Base-by-base conservation (phyloP, 805 yeast genomes). In the Hanseniaspora vineae region DNA sequence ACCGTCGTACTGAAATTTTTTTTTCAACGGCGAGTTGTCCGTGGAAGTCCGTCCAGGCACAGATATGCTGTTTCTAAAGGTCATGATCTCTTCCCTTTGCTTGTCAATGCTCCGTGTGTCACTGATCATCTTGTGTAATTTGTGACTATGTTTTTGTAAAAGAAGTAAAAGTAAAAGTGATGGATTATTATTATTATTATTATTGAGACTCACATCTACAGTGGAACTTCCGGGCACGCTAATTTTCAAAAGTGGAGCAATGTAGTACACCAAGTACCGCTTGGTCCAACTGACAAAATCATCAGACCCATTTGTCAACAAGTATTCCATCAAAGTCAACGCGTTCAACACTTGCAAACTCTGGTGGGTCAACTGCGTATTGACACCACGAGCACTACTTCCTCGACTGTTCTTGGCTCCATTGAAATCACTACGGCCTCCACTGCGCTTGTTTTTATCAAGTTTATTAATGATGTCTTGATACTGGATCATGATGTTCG, bases 301-400 rank as follows among this genome's bases (percentile, higher is more conserved):
- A 29, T 56, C 58, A 0, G 81, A 74, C 0, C 84, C 84, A 37
- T 76, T 72, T 49, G 77, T 72, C 17, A 77, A 52, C 33, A 77
- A 54, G 50, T 74, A 78, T 32, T 73, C 65, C 2, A 77, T 63
- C 13, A 79, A 69, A 0, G 83, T 75, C 15, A 78, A 57, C 2
- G 77, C 68, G 56, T 78, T 79, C 46, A 76, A 55, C 0, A 76
- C 55, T 32, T 65, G 68, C 10, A 68, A 53, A 54, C 73, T 64
- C 44, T 66, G 63, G 32, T 58, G 64, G 18, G 14, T 39, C 19
- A 39, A 18, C 20, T 17, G 23, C 14, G 14, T 15, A n/a, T 39
- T 39, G 23, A 14, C 19, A n/a, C 23, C 17, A 57, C 44, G 20
- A 49, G 50, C 17, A 18, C 23, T 39, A 18, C 23, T n/a, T 13